These are phyloP conservation scores for Penicillium samsonianum DNA, from an alignment of 495 filamentous ascomycete genomes.

Conservation along the genomic window DNA sequence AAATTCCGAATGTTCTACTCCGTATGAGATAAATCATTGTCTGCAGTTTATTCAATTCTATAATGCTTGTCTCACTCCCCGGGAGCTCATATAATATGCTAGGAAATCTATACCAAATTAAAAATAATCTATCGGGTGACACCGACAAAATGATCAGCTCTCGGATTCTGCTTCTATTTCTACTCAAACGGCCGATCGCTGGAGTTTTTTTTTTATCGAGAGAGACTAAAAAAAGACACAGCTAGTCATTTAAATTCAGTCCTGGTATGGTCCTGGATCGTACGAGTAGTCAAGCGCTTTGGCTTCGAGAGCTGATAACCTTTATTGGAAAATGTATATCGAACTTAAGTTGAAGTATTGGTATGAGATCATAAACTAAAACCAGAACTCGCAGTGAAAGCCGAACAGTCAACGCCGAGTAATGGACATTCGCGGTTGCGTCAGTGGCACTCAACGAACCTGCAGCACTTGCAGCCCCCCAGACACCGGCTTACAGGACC, in stretches of 20 bases:
- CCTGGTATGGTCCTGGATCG: background rate
- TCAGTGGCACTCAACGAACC: constrained; percentile 7
- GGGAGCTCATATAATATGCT: background rate
- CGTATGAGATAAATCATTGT: constrained; percentile 12
- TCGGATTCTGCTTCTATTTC: no score
- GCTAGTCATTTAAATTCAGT: background rate
- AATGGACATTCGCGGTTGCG: constrained; percentile 3
- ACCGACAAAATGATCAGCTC: background rate
- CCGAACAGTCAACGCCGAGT: background rate
- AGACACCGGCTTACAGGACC: background rate
- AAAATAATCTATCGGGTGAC: background rate
- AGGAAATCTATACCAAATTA: background rate
- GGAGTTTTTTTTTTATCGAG: background rate
- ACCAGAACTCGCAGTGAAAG: background rate
- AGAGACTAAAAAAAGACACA: background rate
- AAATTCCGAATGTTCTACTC: constrained; percentile 4
- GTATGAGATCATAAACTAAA: background rate
- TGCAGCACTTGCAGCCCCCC: constrained; percentile 3
- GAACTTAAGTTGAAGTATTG: constrained; percentile 2
- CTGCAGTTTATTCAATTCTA: constrained; percentile 3
- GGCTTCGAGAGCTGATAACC: background rate
- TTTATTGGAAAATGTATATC: constrained; percentile 3
- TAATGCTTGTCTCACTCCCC: background rate
- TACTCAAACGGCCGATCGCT: background rate
- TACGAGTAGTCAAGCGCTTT: background rate